Evolutionary conservation across 2,329 filamentous ascomycete species (phyloP), one percentile per base, ranked within the genome.

Genomic region (Cladosporium austrohemisphaericum): DNA sequence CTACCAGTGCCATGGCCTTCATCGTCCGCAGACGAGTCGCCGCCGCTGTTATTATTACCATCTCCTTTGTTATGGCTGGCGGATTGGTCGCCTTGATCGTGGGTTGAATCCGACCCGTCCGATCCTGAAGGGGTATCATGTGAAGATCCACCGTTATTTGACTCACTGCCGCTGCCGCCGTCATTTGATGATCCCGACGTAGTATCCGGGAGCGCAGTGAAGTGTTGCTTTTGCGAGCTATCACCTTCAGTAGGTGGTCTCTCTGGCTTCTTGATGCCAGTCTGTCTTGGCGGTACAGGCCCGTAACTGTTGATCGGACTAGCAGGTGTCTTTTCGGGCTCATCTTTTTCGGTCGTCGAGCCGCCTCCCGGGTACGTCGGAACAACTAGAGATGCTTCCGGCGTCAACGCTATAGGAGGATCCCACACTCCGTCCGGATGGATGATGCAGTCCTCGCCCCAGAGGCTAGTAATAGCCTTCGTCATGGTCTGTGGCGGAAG

Each of bases 381-480:
- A 10, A 41, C 22, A 5, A 35, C 29, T 9, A 50, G 5, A 7
- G 38, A 28, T 2, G 37, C 47, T 7, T 50, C 31, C 1, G 37
- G 36, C 2, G 46, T 50, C 32, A 57, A 33, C 2, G 55, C 55
- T 10, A 57, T 50, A 3, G 55, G 55, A 14, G 55, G 55, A 25
- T 57, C 55, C 54, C 54, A 57, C 10, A 51, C 45, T 1, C 56
- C 56, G 32, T 56, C 52, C 2, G 53, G 51, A 13, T 51, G 45
- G 26, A 54, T 54, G 8, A 49, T 26, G n/a, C 54, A 55, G 22
- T 26, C 33, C 4, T 36, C 19, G 4, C 52, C 55, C 55, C 55
- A 57, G 4, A 53, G 11, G 6, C 37, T 55, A 11, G 41, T 6
- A 14, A 55, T 40, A 3, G 31, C 41, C 7, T 38, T 25, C 9